Evolutionary conservation across 2,329 filamentous ascomycete genomes (phyloP).

Genomic region (Thermothelomyces thermophilus): DNA sequence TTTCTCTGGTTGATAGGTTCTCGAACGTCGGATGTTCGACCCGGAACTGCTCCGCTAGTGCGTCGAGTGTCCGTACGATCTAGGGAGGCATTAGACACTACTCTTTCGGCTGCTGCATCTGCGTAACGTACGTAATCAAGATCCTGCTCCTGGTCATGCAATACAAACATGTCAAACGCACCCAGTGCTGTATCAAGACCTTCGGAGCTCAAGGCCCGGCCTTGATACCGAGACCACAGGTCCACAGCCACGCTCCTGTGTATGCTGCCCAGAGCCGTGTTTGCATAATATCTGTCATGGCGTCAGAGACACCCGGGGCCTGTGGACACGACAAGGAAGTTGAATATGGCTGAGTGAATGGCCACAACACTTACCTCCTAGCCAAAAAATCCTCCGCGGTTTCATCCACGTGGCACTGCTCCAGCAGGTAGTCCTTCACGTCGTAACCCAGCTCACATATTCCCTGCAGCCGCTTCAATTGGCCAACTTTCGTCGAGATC

Average conservation of each 20-base stretch:
- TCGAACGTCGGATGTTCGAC: slow-evolving; percentile 46
- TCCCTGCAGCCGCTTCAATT: slow-evolving; percentile 61
- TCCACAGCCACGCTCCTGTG: slow-evolving; percentile 73
- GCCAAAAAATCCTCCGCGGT: slow-evolving; percentile 68
- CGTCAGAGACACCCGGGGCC: background rate
- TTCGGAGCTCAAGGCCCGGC: slow-evolving; percentile 27
- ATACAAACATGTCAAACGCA: slow-evolving; percentile 84
- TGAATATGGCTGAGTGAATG: too few relatives aligned
- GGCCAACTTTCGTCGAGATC: slow-evolving; percentile 61
- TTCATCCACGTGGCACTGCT: slow-evolving; percentile 54
- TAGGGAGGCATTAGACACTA: slow-evolving; percentile 16
- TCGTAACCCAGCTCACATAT: slow-evolving; percentile 75
- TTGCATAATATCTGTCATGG: slow-evolving; percentile 61
- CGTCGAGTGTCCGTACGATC: slow-evolving; percentile 47
- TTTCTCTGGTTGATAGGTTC: slow-evolving; percentile 54
- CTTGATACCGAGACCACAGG: slow-evolving; percentile 60
- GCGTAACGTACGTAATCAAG: slow-evolving; percentile 55
- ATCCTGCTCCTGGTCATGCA: slow-evolving; percentile 66
- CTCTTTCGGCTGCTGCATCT: background rate
- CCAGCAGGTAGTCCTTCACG: slow-evolving; percentile 74
- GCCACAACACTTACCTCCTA: slow-evolving; percentile 56
- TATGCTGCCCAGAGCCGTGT: slow-evolving; percentile 67
- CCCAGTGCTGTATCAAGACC: slow-evolving; percentile 67
- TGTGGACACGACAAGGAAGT: background rate
- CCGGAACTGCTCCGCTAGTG: slow-evolving; percentile 52